Base-by-base conservation (phyloP, 768 basidiomycete species). In the Xanthoconium stramineum region DNA sequence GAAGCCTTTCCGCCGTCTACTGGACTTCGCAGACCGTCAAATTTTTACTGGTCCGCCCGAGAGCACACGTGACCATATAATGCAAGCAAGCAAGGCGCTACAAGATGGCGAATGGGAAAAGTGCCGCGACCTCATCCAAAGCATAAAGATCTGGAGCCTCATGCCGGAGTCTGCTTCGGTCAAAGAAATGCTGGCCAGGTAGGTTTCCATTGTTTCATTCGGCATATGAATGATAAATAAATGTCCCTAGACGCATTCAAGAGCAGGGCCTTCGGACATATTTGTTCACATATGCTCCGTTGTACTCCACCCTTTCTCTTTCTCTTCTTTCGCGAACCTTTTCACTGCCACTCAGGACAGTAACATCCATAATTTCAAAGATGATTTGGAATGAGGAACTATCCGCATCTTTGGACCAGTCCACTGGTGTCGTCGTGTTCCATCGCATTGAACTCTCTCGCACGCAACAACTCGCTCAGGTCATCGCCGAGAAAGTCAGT, bases 351-450 rank as follows among this genome's bases (percentile, higher is more conserved):
- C 73, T 87, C 47, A 83, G 88, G 40, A 76, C 86, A 5, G 92
- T 98, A 5, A 93, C 88, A 1, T 71, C 69, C 28, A 85, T 97
- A 61, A 90, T 98, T 39, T 95, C 92, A 29, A 92, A 94, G 74
- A 98, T 99, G 97, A 97, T 98, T 64, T 98, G 95, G 93, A 93
- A 82, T 66, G 97, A 98, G 65, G 94, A 98, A 67, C 78, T 99
- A 12, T 80, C 89, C 1, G 97, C 96, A 3, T 95, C 94, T 15
- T 79, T 98, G 52, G 97, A 98, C 70, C 93, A 91, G 68, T 87
- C 91, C 17, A 86, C 86, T 24, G 88, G 86, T 37, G 94, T 96
- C 42, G 82, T 99, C 53, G 86, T 96, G 45, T 94, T 98, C 79
- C 93, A 98, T 69, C 86, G 93, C 53, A 83, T 93, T 55, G 95